Conservation (phyloP, 345 rosid genomes). For the Noccaea caerulescens region DNA sequence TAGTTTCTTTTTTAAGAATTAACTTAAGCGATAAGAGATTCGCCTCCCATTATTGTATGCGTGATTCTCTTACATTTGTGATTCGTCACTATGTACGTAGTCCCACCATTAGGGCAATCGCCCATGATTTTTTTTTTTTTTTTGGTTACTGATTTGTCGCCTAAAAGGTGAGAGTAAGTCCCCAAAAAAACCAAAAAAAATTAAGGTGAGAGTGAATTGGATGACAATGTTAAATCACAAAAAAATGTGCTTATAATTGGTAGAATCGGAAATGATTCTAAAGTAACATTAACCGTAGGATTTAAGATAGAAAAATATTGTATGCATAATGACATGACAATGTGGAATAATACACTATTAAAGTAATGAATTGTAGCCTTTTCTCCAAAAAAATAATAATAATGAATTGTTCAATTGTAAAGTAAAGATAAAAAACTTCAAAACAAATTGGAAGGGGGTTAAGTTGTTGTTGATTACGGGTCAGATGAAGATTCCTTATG, state of each 20-base stretch:
- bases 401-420: background rate
- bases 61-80: slow-evolving; percentile 34
- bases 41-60: slow-evolving; percentile 30
- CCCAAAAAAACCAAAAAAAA: too few species aligned
- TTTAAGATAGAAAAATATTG: slow-evolving; percentile 4
- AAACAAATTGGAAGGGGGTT: background rate
- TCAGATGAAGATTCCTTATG: background rate
- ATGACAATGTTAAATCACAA: slow-evolving; percentile 1
- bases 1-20: background rate
- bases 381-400: too few species aligned
- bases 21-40: slow-evolving; percentile 25
- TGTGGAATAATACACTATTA: slow-evolving; percentile 9
- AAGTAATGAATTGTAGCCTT: background rate
- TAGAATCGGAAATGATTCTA: slow-evolving; percentile 24
- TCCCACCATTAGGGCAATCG: slow-evolving; percentile 30
- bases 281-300: slow-evolving; percentile 19
- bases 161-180: slow-evolving; percentile 4
- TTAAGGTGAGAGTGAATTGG: slow-evolving; percentile 4
- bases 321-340: slow-evolving; percentile 25
- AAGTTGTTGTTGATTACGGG: background rate
- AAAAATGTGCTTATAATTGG: slow-evolving; percentile 29
- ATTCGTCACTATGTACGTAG: slow-evolving; percentile 27
- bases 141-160: slow-evolving; percentile 19
- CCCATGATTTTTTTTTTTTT: background rate
- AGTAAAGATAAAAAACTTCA: slow-evolving; percentile 1